Conservation (phyloP, 208 protist genomes). For the Trypanosoma avium region DNA sequence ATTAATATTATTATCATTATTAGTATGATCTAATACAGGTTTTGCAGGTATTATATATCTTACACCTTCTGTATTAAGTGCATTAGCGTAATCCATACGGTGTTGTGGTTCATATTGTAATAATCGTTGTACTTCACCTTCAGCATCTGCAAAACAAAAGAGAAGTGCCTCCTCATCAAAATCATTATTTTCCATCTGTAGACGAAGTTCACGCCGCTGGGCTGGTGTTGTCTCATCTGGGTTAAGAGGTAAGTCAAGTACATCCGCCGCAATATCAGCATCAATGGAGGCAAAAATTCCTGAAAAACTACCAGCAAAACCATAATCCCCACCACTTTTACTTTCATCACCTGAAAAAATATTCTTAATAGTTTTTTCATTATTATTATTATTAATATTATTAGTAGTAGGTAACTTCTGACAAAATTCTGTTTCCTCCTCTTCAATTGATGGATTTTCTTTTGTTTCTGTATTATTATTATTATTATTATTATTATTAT, state of each 20-base stretch:
- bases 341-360: not conserved
- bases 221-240: conserved; percentile 52
- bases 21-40: conserved; percentile 1
- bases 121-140: conserved; percentile 64
- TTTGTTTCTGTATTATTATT: not conserved
- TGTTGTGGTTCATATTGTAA: conserved; percentile 68
- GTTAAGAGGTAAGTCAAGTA: conserved; percentile 42
- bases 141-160: conserved; percentile 63
- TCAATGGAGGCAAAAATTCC: conserved; percentile 69
- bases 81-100: conserved; percentile 46
- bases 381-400: conserved; percentile 24
- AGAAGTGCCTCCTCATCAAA: conserved; percentile 78
- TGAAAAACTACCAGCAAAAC: conserved; percentile 79
- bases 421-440: conserved; percentile 72
- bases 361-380: not conserved
- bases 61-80: conserved; percentile 36
- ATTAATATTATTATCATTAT: not conserved
- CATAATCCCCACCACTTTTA: conserved; percentile 47
- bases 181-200: conserved; percentile 43
- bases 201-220: conserved; percentile 50
- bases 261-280: conserved; percentile 53
- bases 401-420: conserved; percentile 36
- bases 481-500: no score
- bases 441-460: conserved; percentile 23
- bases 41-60: conserved; percentile 17